Evolutionary conservation across 169 alveolate species (phyloP), one percentile per base, ranked within the genome.

Genomic region (Plasmodium berghei): DNA sequence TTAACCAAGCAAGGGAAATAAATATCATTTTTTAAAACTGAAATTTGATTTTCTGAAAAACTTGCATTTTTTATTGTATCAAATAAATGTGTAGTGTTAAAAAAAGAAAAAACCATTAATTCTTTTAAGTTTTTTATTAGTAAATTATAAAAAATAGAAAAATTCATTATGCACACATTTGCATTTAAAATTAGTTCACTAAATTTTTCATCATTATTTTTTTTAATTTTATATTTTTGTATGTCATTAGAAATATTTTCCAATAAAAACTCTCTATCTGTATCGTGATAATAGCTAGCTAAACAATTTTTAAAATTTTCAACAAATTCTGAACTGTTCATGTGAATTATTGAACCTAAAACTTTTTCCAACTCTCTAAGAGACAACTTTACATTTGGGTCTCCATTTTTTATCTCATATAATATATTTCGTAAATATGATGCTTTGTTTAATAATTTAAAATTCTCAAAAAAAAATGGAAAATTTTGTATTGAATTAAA

Each of bases 301-400:
- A 66, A 34, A 66, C 24, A 66, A 2, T n/a, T 8, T 42, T 66
- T 66, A 4, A 66, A n/a, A 42, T 42, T 40, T 16, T 66, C 40
- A 18, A 14, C 34, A 66, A 66, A 66, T 66, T 66, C 73, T 10
- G 34, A 10, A 66, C 59, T 16, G 34, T 66, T 18, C 73, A 66
- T 34, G 12, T 66, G n/a, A 24, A n/a, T 40, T 66, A 66, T 40
- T 42, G 73, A 34, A n/a, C 26, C 6, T 5, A 66, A 16, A n/a
- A 66, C 16, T 40, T 40, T 66, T 66, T 66, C 59, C 45, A 66
- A 42, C 20, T 66, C 73, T 1, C 20, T n/a, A 42, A 42, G 40
- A 34, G 42, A 34, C 42, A 34, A 34, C 0, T 34, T 34, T 34
- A 34, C 42, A 34, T 34, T 34, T 34, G 6, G 6, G 5, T 3